Conservation (phyloP, 768 basidiomycete genomes). For the Boletus bicolor region DNA sequence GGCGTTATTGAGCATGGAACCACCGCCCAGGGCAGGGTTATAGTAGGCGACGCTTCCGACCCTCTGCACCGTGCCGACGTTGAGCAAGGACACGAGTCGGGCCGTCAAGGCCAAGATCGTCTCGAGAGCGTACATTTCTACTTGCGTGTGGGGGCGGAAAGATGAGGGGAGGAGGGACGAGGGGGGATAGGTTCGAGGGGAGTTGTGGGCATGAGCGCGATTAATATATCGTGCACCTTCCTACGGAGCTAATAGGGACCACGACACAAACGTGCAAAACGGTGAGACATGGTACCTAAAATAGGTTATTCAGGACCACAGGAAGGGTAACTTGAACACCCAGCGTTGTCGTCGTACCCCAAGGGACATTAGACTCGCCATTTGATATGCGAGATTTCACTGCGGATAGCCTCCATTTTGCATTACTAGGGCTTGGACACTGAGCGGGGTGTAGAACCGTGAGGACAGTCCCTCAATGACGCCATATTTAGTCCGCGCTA, state of each 20-base stretch:
- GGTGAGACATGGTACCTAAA: neutral
- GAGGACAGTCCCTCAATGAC: neutral
- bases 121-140: slow-evolving; percentile 6
- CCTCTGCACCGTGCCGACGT: neutral
- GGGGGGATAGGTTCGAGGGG: neutral
- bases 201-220: neutral
- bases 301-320: neutral
- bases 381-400: no score
- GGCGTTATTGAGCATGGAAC: slow-evolving; percentile 43
- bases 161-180: neutral
- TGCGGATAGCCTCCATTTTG: neutral
- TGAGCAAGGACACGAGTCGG: slow-evolving; percentile 4
- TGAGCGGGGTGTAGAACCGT: neutral
- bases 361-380: neutral
- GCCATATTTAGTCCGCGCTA: neutral
- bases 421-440: no score
- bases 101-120: neutral
- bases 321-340: neutral
- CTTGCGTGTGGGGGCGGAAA: neutral
- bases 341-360: neutral
- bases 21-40: slow-evolving; percentile 35
- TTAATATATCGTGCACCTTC: neutral
- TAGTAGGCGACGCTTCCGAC: slow-evolving; percentile 28
- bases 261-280: neutral
- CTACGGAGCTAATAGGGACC: neutral